Base-by-base conservation (phyloP, 1,284 basidiomycete species). In the Phellinidium pouzarii region DNA sequence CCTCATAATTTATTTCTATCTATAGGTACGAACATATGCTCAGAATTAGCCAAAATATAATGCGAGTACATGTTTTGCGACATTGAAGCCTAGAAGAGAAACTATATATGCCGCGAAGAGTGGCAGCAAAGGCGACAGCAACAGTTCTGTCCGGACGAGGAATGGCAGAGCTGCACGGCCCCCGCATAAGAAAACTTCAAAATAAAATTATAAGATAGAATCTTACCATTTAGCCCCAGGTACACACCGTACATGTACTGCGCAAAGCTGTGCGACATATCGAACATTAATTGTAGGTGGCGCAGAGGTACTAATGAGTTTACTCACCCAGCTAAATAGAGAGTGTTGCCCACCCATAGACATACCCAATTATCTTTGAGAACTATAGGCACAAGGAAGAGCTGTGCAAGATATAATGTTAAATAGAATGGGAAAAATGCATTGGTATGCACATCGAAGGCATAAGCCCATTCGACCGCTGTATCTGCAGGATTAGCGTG, bases 401-500 rank as follows among this genome's bases (percentile, higher is more conserved):
- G 75, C 64, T 95, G 89, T 0, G 84, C 86, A 50, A 92, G 73
- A 66, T 94, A 94, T 48, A 94, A 77, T 14, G 89, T 87, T 55
- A 95, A 77, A 69, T 90, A 94, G 50, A 92, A 74, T 3, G 93
- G 93, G 70, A 95, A 95, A 76, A 96, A 96, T 3, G 91, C 84
- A 64, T 96, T 96, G 58, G 88, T 93, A 65, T 94, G 92, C 14
- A 96, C 89, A 67, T 96, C 94, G 62, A 97, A 94, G 12, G 89
- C 89, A 68, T 94, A 96, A 14, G 85, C 87, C 86, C 88, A 93
- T 73, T 94, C 91, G 42, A 94, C 87, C 12, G 71, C 68, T 20
- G 87, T 82, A 61, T 91, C 88, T 4, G 79, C 75, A 0, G 80
- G 78, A 2, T 82, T 79, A 14, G 82, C 81, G 66, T 87, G 84